Base-by-base conservation (phyloP, 1,284 basidiomycete genomes). In the Leccinum angustisporum region DNA sequence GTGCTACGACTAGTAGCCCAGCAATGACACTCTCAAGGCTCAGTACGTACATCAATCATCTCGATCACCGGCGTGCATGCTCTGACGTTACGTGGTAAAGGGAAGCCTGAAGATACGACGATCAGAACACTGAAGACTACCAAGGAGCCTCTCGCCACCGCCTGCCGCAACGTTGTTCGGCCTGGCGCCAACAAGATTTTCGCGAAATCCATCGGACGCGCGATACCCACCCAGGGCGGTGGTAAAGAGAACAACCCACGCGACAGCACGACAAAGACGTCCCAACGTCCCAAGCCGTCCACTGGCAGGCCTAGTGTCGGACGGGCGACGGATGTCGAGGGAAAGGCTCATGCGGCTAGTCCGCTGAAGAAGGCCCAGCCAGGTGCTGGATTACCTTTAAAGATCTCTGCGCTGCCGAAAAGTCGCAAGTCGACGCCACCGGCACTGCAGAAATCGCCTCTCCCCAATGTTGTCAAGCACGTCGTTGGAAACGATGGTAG, bases 201-300 rank as follows among this genome's bases (percentile, higher is more conserved):
- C 25, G 51, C 21, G 21, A 60, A 67, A 65, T 58, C 60, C 52
- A 59, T 51, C 56, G 59, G 30, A 16, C 57, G 54, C 63, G 4
- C 4, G 11, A 57, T 56, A 51, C 46, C 52, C 27, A 25, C 33
- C 33, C 33, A 40, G 33, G 65, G 55, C 10, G 54, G 38, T 57
- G 59, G 46, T 46, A 70, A 73, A 50, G 71, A 73, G 58, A 72
- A 70, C 50, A 57, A 52, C n/a, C 2, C 58, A 56, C 52, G 33
- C 51, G 52, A 54, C 53, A 46, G 51, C 52, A 60, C 54, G 13
- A 58, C n/a, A 40, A 68, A 31, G 3, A 21, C 30, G 31, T 33
- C 25, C 25, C 25, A 25, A 25, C 25, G 25, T 25, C 25, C 25
- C 25, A 25, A 25, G 25, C 25, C 25, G 25, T 25, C 27, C 9